Evolutionary conservation across 2,329 filamentous ascomycete genomes (phyloP), one percentile per base, ranked within the genome.

Genomic region (Botrytis pseudocinerea): DNA sequence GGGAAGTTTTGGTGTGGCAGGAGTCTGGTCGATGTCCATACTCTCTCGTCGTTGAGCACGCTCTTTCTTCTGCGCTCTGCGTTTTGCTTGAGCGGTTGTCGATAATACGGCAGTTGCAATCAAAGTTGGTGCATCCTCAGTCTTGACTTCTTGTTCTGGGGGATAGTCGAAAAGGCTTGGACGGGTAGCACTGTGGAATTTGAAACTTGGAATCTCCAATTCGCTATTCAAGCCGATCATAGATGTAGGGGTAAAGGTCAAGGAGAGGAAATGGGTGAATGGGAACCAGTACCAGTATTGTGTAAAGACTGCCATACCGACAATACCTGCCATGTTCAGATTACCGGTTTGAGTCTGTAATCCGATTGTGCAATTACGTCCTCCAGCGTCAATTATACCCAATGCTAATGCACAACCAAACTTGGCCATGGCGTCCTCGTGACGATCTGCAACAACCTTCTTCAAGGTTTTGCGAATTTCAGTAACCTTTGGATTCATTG

Each of bases 271-370:
- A 84, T 99, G 96, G 44, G 96, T 97, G 79, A 98, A 92, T 74
- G 96, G 96, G 89, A 99, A 99, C 96, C 96, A 99, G 86, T 99
- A 99, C 96, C 96, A 99, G 86, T 99, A 99, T 82, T 99, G 96
- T 14, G 95, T 97, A 84, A 99, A 99, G 71, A 99, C 93, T 42
- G 94, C 95, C 91, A 97, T 97, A 78, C 96, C 97, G 28, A 99
- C 95, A 77, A 99, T 97, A 75, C 94, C 97, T 28, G 95, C 91
- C 95, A 99, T 98, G 86, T 99, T 98, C 77, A 99, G 90, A 82
- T 98, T 99, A 76, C 97, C 97, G 0, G 95, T 98, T 84, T 97
- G 96, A 1, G 96, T 99, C 83, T 99, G 96, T 57, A 99, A 88
- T 44, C 95, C 95, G 78, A 99, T 98, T 28, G 96, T 98, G 87